A percentile compares a stretch with the other conserved stretches of the same genome.
Conservation (phyloP, 139 green algal species). For the Pleodorina starrii region DNA sequence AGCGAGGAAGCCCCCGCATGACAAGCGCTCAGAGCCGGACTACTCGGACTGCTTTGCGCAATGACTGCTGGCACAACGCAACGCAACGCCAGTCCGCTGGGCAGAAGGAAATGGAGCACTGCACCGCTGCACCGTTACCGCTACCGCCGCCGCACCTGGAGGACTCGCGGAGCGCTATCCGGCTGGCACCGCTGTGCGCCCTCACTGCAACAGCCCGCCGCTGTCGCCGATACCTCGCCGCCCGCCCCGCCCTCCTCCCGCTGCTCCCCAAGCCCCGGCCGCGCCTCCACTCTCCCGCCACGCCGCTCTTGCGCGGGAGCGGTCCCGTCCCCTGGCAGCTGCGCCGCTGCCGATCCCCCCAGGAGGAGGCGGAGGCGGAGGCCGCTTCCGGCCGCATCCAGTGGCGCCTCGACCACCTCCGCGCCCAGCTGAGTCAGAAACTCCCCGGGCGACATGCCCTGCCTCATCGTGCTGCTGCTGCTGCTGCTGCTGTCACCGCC, state of each 20-base stretch:
- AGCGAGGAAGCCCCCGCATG: too few species aligned
- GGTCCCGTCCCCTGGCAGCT: background rate
- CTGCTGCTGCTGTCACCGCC: conserved; percentile 1
- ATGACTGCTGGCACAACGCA: too few species aligned
- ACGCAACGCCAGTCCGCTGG: too few species aligned
- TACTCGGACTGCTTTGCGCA: too few species aligned
- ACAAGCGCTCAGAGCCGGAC: too few species aligned
- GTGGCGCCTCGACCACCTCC: background rate
- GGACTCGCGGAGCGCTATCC: background rate
- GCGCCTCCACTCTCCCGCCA: background rate
- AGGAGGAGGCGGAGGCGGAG: too few species aligned
- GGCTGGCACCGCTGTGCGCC: background rate
- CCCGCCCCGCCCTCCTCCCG: too few species aligned
- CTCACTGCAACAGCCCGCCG: too few species aligned
- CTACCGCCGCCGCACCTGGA: background rate
- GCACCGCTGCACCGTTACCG: too few species aligned
- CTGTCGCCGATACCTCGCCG: too few species aligned
- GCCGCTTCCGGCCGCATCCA: background rate
- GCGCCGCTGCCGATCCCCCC: background rate
- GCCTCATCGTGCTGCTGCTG: background rate
- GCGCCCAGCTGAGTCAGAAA: conserved; percentile 19
- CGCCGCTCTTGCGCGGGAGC: too few species aligned
- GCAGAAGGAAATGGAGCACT: too few species aligned
- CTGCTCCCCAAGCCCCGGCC: background rate
- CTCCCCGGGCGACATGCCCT: background rate